phyloP scores from a whole-genome alignment of 1,284 basidiomycete species.

The Microbotryomycetes sp. region DNA sequence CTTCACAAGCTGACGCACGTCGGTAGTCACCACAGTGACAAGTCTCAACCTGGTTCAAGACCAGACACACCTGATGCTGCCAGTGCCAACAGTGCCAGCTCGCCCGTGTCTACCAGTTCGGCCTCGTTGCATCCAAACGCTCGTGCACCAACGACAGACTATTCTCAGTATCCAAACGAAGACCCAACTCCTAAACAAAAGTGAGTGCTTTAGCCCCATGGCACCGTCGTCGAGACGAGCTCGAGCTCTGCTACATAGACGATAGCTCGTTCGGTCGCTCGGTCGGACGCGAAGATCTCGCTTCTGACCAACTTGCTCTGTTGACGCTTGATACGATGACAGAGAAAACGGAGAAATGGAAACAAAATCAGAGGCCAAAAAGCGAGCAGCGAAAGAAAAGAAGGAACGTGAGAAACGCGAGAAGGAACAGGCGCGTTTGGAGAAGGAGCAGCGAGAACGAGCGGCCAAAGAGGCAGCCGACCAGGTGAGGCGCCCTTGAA shows the following conservation, averaged over 20 bases:
- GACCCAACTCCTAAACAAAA: not conserved
- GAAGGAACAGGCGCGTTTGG: conserved; percentile 76
- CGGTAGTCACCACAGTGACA: not conserved
- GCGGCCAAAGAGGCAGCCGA: conserved; percentile 67
- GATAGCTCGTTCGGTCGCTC: not conserved
- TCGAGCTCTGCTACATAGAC: not conserved
- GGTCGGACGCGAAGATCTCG: not conserved
- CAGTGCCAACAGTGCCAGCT: not conserved
- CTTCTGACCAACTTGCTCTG: not conserved
- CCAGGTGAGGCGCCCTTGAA: conserved; percentile 1
- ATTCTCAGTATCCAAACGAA: not conserved
- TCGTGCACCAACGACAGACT: not conserved
- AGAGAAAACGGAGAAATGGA: conserved; percentile 52
- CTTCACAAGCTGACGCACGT: not conserved
- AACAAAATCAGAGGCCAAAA: conserved; percentile 71
- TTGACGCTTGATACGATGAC: not conserved
- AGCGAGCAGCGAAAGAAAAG: conserved; percentile 83
- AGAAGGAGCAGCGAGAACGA: conserved; percentile 69
- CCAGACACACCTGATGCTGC: not conserved
- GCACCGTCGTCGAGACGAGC: not conserved
- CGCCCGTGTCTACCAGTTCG: not conserved
- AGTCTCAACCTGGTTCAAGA: not conserved
- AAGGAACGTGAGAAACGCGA: conserved; percentile 60
- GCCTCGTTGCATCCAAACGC: not conserved
- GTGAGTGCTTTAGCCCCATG: not conserved